Percentiles rank a stretch among this genome's conserved stretches.
Conservation (phyloP, 2,329 filamentous ascomycete species). For the Cercospora zeae-maydis region DNA sequence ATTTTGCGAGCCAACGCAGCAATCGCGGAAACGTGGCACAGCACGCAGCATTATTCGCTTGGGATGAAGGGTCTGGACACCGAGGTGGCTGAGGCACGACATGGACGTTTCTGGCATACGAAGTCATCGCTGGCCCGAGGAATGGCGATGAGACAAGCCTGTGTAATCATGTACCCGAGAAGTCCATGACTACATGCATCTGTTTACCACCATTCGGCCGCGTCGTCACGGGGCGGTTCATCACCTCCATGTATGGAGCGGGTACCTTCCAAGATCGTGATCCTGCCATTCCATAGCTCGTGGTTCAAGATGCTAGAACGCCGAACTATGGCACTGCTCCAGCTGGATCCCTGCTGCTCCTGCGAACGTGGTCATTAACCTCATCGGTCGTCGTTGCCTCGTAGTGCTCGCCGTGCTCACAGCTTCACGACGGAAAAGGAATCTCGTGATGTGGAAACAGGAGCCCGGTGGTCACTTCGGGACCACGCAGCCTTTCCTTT, state of each 20-base stretch:
- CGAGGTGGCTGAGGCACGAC: too few species aligned
- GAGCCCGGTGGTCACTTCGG: neutral
- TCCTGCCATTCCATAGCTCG: neutral
- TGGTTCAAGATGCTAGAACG: neutral
- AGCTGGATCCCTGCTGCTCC: neutral
- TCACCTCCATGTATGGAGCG: neutral
- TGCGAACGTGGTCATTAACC: neutral
- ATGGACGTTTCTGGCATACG: too few species aligned
- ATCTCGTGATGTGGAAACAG: neutral
- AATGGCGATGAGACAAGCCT: too few species aligned
- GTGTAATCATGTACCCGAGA: neutral
- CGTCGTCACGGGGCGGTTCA: neutral
- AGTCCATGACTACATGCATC: neutral
- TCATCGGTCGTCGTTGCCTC: neutral
- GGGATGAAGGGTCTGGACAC: conserved; percentile 8
- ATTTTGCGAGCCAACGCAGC: conserved; percentile 20
- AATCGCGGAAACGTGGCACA: conserved; percentile 20
- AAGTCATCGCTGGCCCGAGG: too few species aligned
- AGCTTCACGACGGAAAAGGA: neutral
- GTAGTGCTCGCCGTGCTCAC: neutral
- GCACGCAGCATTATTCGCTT: conserved; percentile 22
- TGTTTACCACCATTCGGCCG: neutral
- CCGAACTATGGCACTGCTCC: neutral
- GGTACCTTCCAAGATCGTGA: neutral
- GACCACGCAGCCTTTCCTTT: neutral